phyloP scores from a whole-genome alignment of 75 land plant genomes.

The Adiantum capillusveneris region DNA sequence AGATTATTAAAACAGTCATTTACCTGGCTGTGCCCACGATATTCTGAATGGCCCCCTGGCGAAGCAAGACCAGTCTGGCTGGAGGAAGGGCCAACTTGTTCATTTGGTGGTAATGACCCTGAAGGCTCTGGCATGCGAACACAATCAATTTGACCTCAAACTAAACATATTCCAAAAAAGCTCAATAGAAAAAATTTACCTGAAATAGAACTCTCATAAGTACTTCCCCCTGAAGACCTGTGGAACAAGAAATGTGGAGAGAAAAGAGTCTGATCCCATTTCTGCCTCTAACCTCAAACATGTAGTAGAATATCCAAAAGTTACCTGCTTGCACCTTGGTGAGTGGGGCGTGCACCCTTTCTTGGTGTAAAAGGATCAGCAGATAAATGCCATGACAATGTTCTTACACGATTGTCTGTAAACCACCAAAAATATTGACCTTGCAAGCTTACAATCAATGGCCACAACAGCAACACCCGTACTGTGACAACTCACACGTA shows the following conservation, averaged over 20 bases:
- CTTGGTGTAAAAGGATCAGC: conserved; percentile 46
- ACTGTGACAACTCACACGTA: conserved; percentile 2
- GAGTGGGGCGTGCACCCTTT: conserved; percentile 20
- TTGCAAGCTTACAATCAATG: conserved; percentile 8
- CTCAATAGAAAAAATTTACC: no score
- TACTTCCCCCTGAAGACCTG: no score
- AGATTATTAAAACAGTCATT: no score
- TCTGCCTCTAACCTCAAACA: neutral
- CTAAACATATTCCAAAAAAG: no score
- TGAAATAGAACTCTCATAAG: no score
- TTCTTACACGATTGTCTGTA: conserved; percentile 27
- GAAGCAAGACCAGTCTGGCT: neutral
- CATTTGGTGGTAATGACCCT: neutral
- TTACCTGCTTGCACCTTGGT: conserved; percentile 13
- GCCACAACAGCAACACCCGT: neutral
- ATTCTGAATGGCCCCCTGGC: neutral
- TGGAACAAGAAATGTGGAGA: no score
- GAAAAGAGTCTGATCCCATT: neutral
- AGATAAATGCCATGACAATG: conserved; percentile 87
- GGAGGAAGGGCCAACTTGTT: neutral
- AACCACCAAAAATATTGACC: no score
- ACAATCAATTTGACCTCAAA: no score
- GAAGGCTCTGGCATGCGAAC: no score
- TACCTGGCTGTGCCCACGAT: neutral
- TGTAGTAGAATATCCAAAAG: conserved; percentile 2